Percentiles rank a stretch among this genome's conserved stretches.
Conservation (phyloP, 352 stramenopile genomes). For the Phytophthora brassicae region DNA sequence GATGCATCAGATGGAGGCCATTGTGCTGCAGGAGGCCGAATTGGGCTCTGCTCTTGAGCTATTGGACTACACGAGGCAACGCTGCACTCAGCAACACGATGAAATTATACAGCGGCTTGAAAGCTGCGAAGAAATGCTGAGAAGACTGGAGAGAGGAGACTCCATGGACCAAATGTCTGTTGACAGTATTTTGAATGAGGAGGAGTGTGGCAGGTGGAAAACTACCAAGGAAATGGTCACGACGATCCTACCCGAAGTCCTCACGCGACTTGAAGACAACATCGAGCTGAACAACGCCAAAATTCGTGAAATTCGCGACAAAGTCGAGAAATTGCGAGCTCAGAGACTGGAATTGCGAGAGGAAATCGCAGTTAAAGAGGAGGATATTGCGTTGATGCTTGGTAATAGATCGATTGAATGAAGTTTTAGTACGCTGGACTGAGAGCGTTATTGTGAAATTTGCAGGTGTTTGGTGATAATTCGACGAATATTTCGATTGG, state of each 20-base stretch:
- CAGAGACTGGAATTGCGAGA: conserved; percentile 56
- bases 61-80: conserved; percentile 56
- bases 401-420: conserved; percentile 13
- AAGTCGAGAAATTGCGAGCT: conserved; percentile 52
- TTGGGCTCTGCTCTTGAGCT: conserved; percentile 57
- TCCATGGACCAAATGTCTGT: conserved; percentile 5
- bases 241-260: conserved; percentile 47
- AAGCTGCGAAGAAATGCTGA: conserved; percentile 46
- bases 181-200: conserved; percentile 27
- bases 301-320: conserved; percentile 57
- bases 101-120: conserved; percentile 49
- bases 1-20: conserved; percentile 59
- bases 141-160: conserved; percentile 25
- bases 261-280: conserved; percentile 55
- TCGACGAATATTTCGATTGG: too few relatives aligned
- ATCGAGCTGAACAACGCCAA: conserved; percentile 70
- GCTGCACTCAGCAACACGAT: conserved; percentile 46
- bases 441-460: too few relatives aligned
- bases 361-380: conserved; percentile 56
- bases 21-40: conserved; percentile 67
- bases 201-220: conserved; percentile 49
- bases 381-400: conserved; percentile 61
- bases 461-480: too few relatives aligned
- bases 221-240: conserved; percentile 58
- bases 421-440: too few relatives aligned